Percentiles rank a stretch among this genome's conserved stretches.
phyloP scores from a whole-genome alignment of 441 rosid species.

The Populus tomentosa region DNA sequence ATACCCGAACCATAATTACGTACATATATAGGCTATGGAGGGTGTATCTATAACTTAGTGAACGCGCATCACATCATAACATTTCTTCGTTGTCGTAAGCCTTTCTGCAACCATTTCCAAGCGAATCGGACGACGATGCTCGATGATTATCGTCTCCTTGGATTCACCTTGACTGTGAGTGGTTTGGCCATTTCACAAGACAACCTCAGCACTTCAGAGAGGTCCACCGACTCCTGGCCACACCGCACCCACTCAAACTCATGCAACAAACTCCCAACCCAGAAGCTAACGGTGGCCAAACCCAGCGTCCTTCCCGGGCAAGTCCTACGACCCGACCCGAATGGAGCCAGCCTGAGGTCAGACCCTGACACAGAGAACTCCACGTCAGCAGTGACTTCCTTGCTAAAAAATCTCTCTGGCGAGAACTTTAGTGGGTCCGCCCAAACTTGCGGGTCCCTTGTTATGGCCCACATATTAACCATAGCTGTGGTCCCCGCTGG shows the following conservation, averaged over 20 bases:
- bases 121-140: not conserved
- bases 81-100: not conserved
- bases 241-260: slow-evolving; percentile 42
- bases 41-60: not conserved
- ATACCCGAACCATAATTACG: not conserved
- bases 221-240: slow-evolving; percentile 29
- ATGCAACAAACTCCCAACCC: slow-evolving; percentile 44
- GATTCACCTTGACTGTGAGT: slow-evolving; percentile 29
- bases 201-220: slow-evolving; percentile 41
- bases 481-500: slow-evolving; percentile 54
- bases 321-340: slow-evolving; percentile 53
- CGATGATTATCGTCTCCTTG: slow-evolving; percentile 18
- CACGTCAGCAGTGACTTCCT: slow-evolving; percentile 6
- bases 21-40: not conserved
- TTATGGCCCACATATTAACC: slow-evolving; percentile 77
- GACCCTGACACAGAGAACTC: slow-evolving; percentile 44
- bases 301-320: slow-evolving; percentile 62
- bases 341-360: slow-evolving; percentile 57
- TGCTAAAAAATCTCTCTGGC: slow-evolving; percentile 44
- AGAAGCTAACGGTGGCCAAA: slow-evolving; percentile 39
- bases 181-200: slow-evolving; percentile 61
- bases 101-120: not conserved
- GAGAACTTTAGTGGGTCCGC: slow-evolving; percentile 35
- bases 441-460: slow-evolving; percentile 48
- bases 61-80: not conserved